A percentile compares a stretch with the other conserved stretches of the same genome.
Conservation (phyloP, 2,329 filamentous ascomycete genomes). For the Colletotrichum sp. region DNA sequence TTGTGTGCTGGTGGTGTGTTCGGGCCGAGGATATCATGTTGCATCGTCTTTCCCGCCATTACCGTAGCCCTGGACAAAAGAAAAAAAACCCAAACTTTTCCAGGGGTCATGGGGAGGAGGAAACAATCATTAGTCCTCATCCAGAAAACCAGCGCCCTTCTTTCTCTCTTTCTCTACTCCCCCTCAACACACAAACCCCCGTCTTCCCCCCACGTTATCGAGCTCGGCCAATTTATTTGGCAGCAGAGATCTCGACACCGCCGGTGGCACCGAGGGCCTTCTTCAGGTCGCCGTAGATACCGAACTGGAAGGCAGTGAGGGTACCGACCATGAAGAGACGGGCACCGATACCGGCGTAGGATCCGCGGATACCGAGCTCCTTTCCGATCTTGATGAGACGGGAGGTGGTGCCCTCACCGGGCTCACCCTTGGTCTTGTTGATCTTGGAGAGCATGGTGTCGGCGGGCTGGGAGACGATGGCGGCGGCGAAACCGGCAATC, state of each 20-base stretch:
- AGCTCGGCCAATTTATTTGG: constrained; percentile 39
- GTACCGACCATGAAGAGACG: constrained; percentile 70
- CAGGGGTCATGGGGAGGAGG: not conserved
- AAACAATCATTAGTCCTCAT: not conserved
- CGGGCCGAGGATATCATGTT: constrained; percentile 16
- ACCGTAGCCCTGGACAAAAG: constrained; percentile 1
- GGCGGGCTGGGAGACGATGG: constrained; percentile 86
- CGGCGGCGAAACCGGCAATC: constrained; percentile 77
- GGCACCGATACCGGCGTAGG: constrained; percentile 82
- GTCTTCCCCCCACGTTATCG: not conserved
- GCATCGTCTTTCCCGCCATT: constrained; percentile 8
- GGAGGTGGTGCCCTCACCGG: constrained; percentile 81
- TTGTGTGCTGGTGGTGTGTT: not conserved
- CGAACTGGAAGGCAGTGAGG: constrained; percentile 82
- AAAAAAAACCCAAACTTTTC: not conserved
- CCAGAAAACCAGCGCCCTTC: constrained; percentile 9
- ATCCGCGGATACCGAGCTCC: constrained; percentile 82
- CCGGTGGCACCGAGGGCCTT: constrained; percentile 72
- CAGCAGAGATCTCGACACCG: constrained; percentile 72
- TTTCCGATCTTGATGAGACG: constrained; percentile 87
- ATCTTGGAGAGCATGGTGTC: constrained; percentile 96
- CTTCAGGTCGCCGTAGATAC: constrained; percentile 77
- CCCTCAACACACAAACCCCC: not conserved
- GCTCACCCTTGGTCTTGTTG: constrained; percentile 91
- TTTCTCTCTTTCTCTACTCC: not conserved